Percentiles rank a stretch among this genome's conserved stretches.
phyloP scores from a whole-genome alignment of 1,139 yeast species.

The Taphrina populina region DNA sequence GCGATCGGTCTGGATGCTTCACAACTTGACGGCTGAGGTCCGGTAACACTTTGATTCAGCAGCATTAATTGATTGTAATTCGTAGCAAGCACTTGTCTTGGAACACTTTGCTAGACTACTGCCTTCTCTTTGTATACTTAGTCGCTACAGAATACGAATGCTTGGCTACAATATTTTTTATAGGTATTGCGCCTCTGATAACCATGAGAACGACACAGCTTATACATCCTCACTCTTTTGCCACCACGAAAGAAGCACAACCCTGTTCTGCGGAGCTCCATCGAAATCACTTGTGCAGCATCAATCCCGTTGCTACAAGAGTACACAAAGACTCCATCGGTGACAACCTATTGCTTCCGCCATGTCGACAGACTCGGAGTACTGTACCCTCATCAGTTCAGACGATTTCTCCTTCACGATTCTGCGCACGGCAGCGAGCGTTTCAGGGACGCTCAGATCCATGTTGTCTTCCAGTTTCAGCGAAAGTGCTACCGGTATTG shows the following conservation, averaged over 20 bases:
- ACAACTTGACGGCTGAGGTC: constrained; percentile 35
- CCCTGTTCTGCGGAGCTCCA: no score
- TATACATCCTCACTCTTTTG: no score
- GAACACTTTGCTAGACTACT: constrained; percentile 3
- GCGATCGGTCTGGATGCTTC: constrained; percentile 96
- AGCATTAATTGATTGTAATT: neutral
- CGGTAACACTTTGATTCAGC: no score
- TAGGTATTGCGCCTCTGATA: no score
- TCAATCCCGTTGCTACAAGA: no score
- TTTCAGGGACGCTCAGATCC: constrained; percentile 75
- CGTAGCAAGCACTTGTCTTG: neutral
- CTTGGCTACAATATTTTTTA: no score
- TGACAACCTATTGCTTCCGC: no score
- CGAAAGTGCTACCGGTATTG: constrained; percentile 36
- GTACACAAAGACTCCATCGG: no score
- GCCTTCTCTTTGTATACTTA: neutral
- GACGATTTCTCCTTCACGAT: constrained; percentile 69
- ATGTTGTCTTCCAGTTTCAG: constrained; percentile 49
- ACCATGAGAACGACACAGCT: no score
- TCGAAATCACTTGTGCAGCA: no score
- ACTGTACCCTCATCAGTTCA: constrained; percentile 69
- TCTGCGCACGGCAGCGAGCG: constrained; percentile 69
- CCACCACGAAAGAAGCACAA: no score
- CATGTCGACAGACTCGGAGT: constrained; percentile 42
- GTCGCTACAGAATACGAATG: no score